Percentiles rank a stretch among this genome's conserved stretches.
phyloP scores from a whole-genome alignment of 371 early-diverging fungal species.

The Mortierella sp. region DNA sequence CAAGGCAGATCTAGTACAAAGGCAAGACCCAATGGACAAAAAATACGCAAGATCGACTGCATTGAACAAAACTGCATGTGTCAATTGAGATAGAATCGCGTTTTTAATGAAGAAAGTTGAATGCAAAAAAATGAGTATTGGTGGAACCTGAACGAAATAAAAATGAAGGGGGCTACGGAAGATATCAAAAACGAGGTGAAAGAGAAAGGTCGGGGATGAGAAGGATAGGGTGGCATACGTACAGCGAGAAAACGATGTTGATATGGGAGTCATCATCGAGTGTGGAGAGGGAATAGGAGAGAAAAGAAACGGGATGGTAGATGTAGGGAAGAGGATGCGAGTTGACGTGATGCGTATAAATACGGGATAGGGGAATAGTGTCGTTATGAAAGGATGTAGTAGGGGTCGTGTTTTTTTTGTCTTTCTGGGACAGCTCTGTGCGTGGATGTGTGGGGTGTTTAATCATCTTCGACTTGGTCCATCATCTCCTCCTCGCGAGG shows the following conservation, averaged over 20 bases:
- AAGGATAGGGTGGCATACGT: background rate
- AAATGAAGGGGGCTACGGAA: background rate
- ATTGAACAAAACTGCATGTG: too few species aligned
- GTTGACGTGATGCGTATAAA: background rate
- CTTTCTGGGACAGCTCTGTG: background rate
- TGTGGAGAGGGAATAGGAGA: background rate
- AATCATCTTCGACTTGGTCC: constrained; percentile 11
- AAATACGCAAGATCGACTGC: too few species aligned
- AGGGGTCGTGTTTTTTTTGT: background rate
- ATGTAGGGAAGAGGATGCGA: background rate
- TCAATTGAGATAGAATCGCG: background rate
- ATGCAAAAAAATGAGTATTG: background rate
- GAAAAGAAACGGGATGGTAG: background rate
- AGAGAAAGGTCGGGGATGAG: background rate
- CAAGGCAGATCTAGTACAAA: too few species aligned
- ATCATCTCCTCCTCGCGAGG: constrained; percentile 1
- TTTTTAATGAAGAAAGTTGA: background rate
- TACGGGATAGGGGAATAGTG: background rate
- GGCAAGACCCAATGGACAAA: too few species aligned
- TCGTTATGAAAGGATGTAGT: background rate
- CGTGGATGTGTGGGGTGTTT: background rate
- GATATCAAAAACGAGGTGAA: background rate
- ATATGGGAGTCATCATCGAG: background rate
- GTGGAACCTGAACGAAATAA: background rate
- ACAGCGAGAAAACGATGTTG: constrained; percentile 1